Percentiles rank a stretch among this genome's conserved stretches.
Evolutionary conservation across 805 yeast species (phyloP).

Genomic region (Monosporozyma siamensis): DNA sequence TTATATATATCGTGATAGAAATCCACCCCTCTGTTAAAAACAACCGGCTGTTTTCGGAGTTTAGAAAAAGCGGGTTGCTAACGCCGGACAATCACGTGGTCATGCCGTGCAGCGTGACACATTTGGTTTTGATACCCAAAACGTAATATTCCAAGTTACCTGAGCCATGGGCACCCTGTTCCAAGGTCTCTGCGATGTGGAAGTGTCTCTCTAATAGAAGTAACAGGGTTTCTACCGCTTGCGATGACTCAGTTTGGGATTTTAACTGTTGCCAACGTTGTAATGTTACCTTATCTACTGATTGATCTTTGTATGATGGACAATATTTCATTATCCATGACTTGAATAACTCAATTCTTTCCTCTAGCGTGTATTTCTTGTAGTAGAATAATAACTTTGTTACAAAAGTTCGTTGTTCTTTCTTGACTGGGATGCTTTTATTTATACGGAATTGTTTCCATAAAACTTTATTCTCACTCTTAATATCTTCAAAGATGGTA

Average conservation of each 20-base stretch:
- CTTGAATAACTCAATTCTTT: conserved; percentile 14
- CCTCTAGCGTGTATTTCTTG: conserved; percentile 14
- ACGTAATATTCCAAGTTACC: too few relatives aligned
- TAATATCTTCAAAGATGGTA: conserved; percentile 23
- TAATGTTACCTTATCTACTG: not conserved
- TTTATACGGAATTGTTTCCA: conserved; percentile 21
- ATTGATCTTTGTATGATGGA: not conserved
- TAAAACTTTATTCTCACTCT: conserved; percentile 13
- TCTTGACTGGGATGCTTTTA: conserved; percentile 13
- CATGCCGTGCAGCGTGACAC: not conserved
- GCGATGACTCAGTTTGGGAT: not conserved
- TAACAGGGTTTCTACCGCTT: not conserved
- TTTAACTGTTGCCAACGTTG: not conserved
- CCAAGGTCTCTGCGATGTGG: not conserved
- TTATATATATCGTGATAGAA: not conserved
- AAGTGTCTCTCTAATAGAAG: not conserved
- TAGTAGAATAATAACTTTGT: conserved; percentile 23
- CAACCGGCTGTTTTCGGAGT: not conserved
- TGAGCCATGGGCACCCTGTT: too few relatives aligned
- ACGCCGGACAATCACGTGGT: not conserved
- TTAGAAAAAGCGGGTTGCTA: not conserved
- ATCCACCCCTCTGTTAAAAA: not conserved
- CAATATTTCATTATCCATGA: conserved; percentile 1
- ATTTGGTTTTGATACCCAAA: not conserved
- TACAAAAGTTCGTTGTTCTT: conserved; percentile 18